Percentiles rank a stretch among this genome's conserved stretches.
phyloP scores from a whole-genome alignment of 371 early-diverging fungal species.

The Mucor sp. region DNA sequence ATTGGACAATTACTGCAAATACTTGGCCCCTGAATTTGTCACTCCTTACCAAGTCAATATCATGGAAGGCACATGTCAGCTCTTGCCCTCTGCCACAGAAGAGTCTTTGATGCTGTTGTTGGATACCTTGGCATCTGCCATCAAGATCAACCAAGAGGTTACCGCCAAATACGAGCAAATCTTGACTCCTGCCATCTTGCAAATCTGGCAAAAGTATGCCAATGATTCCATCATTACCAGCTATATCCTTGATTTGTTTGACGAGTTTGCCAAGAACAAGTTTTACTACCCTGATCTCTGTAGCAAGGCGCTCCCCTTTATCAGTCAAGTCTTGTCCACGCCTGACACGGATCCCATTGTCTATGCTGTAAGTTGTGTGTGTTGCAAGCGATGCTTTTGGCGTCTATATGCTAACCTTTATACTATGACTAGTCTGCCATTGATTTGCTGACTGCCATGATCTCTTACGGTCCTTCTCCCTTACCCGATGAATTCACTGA shows the following conservation, averaged over 20 bases:
- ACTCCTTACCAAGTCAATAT: conserved; percentile 68
- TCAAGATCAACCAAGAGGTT: conserved; percentile 72
- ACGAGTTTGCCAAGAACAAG: conserved; percentile 71
- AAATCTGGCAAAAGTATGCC: conserved; percentile 77
- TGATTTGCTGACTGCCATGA: conserved; percentile 69
- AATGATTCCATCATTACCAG: conserved; percentile 68
- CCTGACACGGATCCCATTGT: conserved; percentile 48
- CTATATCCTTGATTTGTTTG: conserved; percentile 79
- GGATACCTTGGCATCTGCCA: conserved; percentile 72
- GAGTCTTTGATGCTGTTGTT: conserved; percentile 81
- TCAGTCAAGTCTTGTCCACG: conserved; percentile 60
- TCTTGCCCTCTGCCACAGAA: conserved; percentile 71
- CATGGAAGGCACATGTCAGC: conserved; percentile 65
- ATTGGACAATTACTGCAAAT: conserved; percentile 70
- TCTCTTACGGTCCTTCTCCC: conserved; percentile 68
- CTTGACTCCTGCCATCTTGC: conserved; percentile 74
- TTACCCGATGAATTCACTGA: conserved; percentile 75
- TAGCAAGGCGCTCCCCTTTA: conserved; percentile 69
- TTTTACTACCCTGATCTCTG: conserved; percentile 65
- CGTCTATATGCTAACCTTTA: too few species aligned
- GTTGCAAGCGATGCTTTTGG: too few species aligned
- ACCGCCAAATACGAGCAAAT: conserved; percentile 73
- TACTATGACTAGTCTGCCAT: conserved; percentile 63
- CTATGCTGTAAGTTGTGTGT: conserved; percentile 51
- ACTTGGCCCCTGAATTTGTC: conserved; percentile 58